Evolutionary conservation across 805 yeast genomes (phyloP).

Genomic region (Metschnikowia gelsemii): DNA sequence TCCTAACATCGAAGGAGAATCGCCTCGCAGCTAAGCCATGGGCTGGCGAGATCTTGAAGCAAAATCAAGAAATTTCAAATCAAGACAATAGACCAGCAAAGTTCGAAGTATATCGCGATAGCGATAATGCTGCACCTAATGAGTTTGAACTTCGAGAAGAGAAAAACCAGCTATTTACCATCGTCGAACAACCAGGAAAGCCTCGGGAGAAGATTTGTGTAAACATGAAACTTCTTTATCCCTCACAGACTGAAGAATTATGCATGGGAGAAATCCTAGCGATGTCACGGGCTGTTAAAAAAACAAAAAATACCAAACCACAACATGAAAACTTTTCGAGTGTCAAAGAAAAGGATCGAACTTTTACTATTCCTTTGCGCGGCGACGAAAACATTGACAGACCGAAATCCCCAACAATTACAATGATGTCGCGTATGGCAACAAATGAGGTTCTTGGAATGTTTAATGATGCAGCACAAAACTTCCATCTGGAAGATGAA

Average conservation of each 20-base stretch:
- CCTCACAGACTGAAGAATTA: slow-evolving; percentile 47
- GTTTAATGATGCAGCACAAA: slow-evolving; percentile 59
- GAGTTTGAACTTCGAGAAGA: slow-evolving; percentile 14
- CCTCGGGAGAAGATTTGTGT: slow-evolving; percentile 57
- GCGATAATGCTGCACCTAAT: slow-evolving; percentile 4
- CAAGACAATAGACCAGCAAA: slow-evolving; percentile 28
- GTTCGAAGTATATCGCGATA: slow-evolving; percentile 21
- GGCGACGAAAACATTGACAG: slow-evolving; percentile 30
- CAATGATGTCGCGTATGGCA: slow-evolving; percentile 73
- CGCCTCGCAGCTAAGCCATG: slow-evolving; percentile 52
- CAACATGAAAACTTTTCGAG: neutral
- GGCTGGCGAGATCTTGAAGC: slow-evolving; percentile 60
- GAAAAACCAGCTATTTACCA: slow-evolving; percentile 44
- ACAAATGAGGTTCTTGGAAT: slow-evolving; percentile 69
- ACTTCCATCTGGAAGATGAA: slow-evolving; percentile 32
- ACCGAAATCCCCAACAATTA: slow-evolving; percentile 72
- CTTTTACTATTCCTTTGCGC: slow-evolving; percentile 47
- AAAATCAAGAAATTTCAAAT: slow-evolving; percentile 39
- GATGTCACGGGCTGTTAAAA: neutral
- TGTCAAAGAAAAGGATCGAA: slow-evolving; percentile 21
- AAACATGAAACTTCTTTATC: slow-evolving; percentile 59
- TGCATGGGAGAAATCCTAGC: slow-evolving; percentile 65
- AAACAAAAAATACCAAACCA: neutral
- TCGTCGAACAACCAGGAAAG: slow-evolving; percentile 56
- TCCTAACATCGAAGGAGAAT: slow-evolving; percentile 64